Conservation (phyloP, 2,329 filamentous ascomycete species). For the Exophiala oligosperma region DNA sequence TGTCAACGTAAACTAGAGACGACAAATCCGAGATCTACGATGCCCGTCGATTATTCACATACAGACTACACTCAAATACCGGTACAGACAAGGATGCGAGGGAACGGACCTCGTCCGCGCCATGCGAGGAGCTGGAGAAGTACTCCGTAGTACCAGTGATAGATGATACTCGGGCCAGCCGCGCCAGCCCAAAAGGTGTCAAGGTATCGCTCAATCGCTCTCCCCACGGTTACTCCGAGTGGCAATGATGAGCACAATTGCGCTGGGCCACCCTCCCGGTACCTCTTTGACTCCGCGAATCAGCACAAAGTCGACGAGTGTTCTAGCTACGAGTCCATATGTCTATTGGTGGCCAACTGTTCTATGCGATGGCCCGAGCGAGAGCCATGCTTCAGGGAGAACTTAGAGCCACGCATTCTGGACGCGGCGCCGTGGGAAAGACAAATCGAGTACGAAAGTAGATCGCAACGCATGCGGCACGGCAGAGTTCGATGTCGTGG, state of each 20-base stretch:
- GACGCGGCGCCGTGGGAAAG: neutral
- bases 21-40: neutral
- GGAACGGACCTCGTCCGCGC: too few relatives aligned
- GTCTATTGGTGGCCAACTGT: neutral
- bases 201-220: neutral
- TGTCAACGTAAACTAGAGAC: neutral
- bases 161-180: neutral
- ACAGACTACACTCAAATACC: too few relatives aligned
- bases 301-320: neutral
- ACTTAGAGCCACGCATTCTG: too few relatives aligned
- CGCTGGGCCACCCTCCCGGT: neutral
- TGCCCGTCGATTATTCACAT: neutral
- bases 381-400: too few relatives aligned
- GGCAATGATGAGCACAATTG: neutral
- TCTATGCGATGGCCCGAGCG: neutral
- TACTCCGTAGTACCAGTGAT: neutral
- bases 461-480: neutral
- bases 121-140: too few relatives aligned
- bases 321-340: neutral
- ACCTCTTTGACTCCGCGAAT: neutral
- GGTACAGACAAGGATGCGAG: too few relatives aligned
- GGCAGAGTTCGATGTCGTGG: constrained; percentile 1
- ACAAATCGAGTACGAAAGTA: neutral
- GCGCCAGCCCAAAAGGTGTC: neutral
- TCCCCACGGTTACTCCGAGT: neutral